A percentile compares a stretch with the other conserved stretches of the same genome.
Conservation (phyloP, 2,329 filamentous ascomycete species). For the Penicillium sp. region DNA sequence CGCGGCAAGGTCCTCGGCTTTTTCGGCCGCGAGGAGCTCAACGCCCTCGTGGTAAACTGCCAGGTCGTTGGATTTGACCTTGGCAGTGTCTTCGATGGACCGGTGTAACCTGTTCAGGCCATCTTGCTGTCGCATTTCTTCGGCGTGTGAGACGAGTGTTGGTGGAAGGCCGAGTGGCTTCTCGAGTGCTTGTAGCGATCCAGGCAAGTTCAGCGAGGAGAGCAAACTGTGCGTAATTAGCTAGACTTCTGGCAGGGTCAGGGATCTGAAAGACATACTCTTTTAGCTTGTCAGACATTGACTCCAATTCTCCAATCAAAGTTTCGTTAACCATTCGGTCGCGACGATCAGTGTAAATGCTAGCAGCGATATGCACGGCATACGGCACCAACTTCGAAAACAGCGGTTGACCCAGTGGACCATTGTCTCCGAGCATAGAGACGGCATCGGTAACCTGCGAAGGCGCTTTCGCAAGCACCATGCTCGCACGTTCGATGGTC, state of each 20-base stretch:
- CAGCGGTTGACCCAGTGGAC: constrained; percentile 78
- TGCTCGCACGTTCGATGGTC: constrained; percentile 80
- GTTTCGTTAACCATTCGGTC: constrained; percentile 88
- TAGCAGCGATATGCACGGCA: constrained; percentile 90
- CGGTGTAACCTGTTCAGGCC: constrained; percentile 75
- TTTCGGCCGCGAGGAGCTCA: constrained; percentile 74
- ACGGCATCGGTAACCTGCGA: constrained; percentile 80
- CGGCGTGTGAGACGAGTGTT: constrained; percentile 82
- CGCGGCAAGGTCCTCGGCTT: constrained; percentile 77
- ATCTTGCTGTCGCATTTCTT: constrained; percentile 90
- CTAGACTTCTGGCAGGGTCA: background rate
- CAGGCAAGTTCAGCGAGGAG: constrained; percentile 82
- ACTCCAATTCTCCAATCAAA: constrained; percentile 82
- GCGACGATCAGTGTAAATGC: constrained; percentile 89
- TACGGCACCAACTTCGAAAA: constrained; percentile 94
- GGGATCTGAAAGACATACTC: constrained; percentile 49
- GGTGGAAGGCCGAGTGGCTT: constrained; percentile 90
- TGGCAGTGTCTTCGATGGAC: constrained; percentile 86
- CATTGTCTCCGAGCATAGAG: constrained; percentile 75
- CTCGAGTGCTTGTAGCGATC: constrained; percentile 89
- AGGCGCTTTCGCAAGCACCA: constrained; percentile 79
- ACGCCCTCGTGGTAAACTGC: constrained; percentile 81
- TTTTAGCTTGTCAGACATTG: constrained; percentile 76
- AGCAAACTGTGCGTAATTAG: constrained; percentile 53
- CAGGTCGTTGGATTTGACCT: constrained; percentile 78